Evolutionary conservation across 306 rosid genomes (phyloP).

Genomic region (Cucumis hystrix): DNA sequence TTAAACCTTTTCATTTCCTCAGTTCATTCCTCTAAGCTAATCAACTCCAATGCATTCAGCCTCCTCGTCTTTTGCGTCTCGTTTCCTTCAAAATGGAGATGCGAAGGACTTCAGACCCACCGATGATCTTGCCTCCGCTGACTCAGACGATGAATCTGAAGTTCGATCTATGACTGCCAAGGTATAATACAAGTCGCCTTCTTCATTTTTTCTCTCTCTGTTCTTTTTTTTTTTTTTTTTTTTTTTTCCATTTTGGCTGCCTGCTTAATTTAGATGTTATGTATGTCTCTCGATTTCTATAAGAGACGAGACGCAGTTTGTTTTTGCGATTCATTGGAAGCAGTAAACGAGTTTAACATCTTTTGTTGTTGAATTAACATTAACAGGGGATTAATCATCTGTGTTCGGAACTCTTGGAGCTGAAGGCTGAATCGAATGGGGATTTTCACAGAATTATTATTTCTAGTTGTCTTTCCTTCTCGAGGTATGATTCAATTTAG

Average conservation of each 20-base stretch:
- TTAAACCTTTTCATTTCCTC: background rate
- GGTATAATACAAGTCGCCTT: conserved; percentile 10
- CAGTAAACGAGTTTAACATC: background rate
- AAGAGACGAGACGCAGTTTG: background rate
- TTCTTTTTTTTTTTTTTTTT: too few species aligned
- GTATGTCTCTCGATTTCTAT: background rate
- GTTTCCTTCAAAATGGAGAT: conserved; percentile 49
- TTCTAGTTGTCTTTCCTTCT: conserved; percentile 26
- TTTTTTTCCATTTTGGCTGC: background rate
- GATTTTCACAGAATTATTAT: conserved; percentile 43
- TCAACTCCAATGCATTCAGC: conserved; percentile 39
- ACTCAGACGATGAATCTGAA: conserved; percentile 24
- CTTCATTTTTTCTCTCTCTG: background rate
- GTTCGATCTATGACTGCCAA: conserved; percentile 64
- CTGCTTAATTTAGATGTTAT: background rate
- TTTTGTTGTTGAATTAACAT: background rate
- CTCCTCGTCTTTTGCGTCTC: conserved; percentile 29
- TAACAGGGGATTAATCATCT: conserved; percentile 65
- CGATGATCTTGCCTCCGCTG: conserved; percentile 32
- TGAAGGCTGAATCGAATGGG: conserved; percentile 49
- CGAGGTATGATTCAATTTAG: background rate
- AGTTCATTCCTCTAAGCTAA: background rate
- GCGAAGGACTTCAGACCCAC: conserved; percentile 23
- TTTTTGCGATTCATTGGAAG: background rate
- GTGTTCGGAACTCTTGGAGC: conserved; percentile 66